These are phyloP conservation scores for Eleusine indica DNA, from an alignment of 176 grass and related monocot species.

Conservation along the genomic window DNA sequence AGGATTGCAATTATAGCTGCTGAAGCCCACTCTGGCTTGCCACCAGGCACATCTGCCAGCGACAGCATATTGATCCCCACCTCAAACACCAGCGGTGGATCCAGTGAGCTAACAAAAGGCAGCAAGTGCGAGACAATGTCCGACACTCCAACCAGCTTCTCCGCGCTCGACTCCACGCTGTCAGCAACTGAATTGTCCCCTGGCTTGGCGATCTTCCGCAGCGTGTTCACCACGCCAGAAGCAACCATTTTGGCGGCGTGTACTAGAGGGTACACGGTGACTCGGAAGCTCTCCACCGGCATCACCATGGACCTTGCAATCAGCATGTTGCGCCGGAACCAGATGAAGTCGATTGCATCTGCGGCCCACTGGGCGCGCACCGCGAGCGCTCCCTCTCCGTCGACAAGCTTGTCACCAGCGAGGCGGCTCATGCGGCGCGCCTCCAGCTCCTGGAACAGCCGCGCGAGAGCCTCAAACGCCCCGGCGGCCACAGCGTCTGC, in stretches of 20 bases:
- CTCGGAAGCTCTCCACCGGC: constrained; percentile 86
- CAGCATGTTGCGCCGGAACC: constrained; percentile 79
- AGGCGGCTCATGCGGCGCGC: constrained; percentile 86
- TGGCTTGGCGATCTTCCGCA: constrained; percentile 67
- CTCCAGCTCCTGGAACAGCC: constrained; percentile 97
- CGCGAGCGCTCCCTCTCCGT: constrained; percentile 78
- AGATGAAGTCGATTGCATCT: constrained; percentile 73
- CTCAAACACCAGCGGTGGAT: constrained; percentile 88
- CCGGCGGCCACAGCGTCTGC: constrained; percentile 71
- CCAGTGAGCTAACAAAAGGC: constrained; percentile 90
- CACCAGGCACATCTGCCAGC: constrained; percentile 86
- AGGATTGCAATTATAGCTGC: constrained; percentile 88
- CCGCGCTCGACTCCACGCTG: constrained; percentile 58
- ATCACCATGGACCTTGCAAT: constrained; percentile 82
- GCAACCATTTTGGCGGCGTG: constrained; percentile 87
- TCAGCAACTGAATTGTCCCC: constrained; percentile 49
- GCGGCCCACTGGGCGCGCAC: constrained; percentile 92
- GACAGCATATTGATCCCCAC: constrained; percentile 99
- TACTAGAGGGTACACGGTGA: constrained; percentile 84
- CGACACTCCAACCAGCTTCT: constrained; percentile 90
- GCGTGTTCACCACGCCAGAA: constrained; percentile 70
- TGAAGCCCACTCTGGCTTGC: constrained; percentile 99
- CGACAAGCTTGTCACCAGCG: constrained; percentile 95
- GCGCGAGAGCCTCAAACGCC: constrained; percentile 77
- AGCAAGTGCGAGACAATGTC: constrained; percentile 88